Evolutionary conservation across 495 filamentous ascomycete genomes (phyloP).

Genomic region (Penicillium simplicissimum): DNA sequence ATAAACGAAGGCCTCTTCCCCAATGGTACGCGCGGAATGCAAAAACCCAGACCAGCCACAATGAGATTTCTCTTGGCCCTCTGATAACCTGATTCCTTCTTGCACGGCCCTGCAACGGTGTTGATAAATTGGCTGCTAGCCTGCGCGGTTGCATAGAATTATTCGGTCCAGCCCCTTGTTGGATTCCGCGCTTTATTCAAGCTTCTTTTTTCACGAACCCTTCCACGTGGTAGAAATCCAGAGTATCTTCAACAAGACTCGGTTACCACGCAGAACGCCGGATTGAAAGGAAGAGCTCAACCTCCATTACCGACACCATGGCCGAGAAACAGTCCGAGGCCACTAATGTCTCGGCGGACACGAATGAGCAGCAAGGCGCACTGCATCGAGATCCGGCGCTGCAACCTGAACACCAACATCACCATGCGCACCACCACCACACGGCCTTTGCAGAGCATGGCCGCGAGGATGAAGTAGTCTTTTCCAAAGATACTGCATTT

Average conservation of each 20-base stretch:
- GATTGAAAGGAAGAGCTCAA: neutral
- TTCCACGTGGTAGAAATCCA: neutral
- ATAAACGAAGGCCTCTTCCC: slow-evolving; percentile 11
- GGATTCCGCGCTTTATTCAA: neutral
- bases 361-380: neutral
- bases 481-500: slow-evolving; percentile 43
- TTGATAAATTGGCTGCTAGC: neutral
- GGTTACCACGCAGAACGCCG: neutral
- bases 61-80: neutral
- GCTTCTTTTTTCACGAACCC: neutral
- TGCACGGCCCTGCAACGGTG: neutral
- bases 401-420: slow-evolving; percentile 42
- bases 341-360: slow-evolving; percentile 1
- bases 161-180: neutral
- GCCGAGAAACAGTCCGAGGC: neutral
- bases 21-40: slow-evolving; percentile 14
- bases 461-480: slow-evolving; percentile 48
- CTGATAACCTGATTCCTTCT: slow-evolving; percentile 8
- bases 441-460: slow-evolving; percentile 43
- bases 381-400: slow-evolving; percentile 21
- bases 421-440: slow-evolving; percentile 55
- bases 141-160: neutral
- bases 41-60: slow-evolving; percentile 14
- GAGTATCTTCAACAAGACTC: slow-evolving; percentile 1
- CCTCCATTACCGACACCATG: neutral